Base-by-base conservation (phyloP, 2,329 filamentous ascomycete genomes). In the Trichophyton benhamiae region DNA sequence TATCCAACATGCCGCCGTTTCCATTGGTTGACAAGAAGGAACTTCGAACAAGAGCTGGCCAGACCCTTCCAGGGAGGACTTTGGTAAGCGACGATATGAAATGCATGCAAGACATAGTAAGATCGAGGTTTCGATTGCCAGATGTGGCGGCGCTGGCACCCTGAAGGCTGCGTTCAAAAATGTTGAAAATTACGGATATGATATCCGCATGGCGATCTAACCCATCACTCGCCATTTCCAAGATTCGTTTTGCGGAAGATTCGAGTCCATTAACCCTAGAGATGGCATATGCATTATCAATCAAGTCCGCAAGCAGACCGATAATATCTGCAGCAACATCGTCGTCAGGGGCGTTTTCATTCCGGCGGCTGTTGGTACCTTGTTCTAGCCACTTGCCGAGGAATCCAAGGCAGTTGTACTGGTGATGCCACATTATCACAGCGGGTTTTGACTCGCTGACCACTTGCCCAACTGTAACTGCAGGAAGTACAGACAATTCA, bases 31-130 rank as follows among this genome's bases (percentile, higher is more conserved):
- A 87, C 53, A 99, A 79, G 17, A 99, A 78, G 64, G 86, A 84
- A 71, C 89, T 95, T 62, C 89, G 85, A 2, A 87, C 84, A 68
- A 99, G 81, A 71, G 92, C 89, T 2, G 92, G 91, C 91, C 94
- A 97, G 4, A 96, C 85, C 63, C 91, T 82, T 61, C 87, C 88
- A 0, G 94, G 92, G 59, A 87, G 83, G n/a, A 87, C 67, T 8
- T 81, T 79, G 27, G 94, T 74, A 17, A 95, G 77, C 2, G 87
- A 84, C 66, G 87, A 82, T 42, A 95, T 77, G 68, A 97, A 96
- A 60, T 90, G 86, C 22, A 91, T 75, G 70, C 90, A 95, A 25
- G 88, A 84, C 57, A 91, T 81, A 1, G 86, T 79, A 30, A 95
- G 79, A 41, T 85, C 82, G 48, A 86, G 75, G 9, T 84, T 82